These are phyloP conservation scores for Cladophialophora chaetospira DNA, from an alignment of 2,329 filamentous ascomycete species.

Conservation along the genomic window DNA sequence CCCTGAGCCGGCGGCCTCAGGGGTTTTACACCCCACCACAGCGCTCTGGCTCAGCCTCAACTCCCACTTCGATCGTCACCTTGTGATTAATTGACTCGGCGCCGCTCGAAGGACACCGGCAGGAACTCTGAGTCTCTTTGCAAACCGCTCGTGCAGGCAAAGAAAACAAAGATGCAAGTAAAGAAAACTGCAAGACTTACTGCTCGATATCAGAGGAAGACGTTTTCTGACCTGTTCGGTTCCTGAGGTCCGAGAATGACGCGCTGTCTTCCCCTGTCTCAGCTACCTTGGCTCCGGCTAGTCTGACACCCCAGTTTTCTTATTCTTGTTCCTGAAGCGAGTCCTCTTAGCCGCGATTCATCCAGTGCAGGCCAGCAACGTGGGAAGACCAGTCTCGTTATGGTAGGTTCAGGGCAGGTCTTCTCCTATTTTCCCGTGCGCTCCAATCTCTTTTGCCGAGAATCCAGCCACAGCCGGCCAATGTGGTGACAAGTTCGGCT, in stretches of 20 bases:
- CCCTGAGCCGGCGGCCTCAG: not conserved
- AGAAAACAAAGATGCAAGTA: too few species aligned
- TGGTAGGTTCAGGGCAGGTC: not conserved
- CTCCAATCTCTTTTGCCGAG: slow-evolving; percentile 10
- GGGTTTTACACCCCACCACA: not conserved
- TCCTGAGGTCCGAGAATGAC: not conserved
- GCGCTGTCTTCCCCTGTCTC: not conserved
- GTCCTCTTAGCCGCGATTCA: not conserved
- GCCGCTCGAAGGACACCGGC: too few species aligned
- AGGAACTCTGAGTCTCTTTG: too few species aligned
- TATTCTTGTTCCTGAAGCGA: not conserved
- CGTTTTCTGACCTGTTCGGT: not conserved
- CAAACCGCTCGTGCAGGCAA: too few species aligned
- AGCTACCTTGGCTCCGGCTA: not conserved
- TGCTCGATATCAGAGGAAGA: too few species aligned
- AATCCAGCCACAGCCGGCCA: not conserved
- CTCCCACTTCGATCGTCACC: not conserved
- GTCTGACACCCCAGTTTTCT: not conserved
- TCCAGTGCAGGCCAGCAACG: not conserved
- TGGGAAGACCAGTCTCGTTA: not conserved
- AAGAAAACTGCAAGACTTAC: too few species aligned
- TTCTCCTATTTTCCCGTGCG: slow-evolving; percentile 10
- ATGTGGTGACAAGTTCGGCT: not conserved
- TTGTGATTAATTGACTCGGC: too few species aligned
- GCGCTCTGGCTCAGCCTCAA: not conserved